Base-by-base conservation (phyloP, 345 rosid genomes). In the Toxicodendron radicans region DNA sequence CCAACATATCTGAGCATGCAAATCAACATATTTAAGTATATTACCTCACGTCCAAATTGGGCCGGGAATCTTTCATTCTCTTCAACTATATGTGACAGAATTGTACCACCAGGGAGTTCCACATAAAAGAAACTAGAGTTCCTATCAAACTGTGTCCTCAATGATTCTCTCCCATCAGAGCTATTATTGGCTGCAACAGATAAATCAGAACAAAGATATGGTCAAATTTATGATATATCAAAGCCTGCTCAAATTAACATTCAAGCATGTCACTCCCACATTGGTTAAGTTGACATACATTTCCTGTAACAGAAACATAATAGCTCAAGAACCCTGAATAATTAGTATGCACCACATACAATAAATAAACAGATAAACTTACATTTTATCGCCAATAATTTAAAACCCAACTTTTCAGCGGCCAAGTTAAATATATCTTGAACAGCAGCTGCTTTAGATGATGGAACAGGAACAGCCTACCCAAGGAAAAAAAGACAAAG, bases 31-130 rank as follows among this genome's bases (percentile, higher is more conserved):
- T 23, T 3, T 2, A 58, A 49, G 27, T 16, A 65, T 58, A 73
- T 72, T 84, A 91, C 99, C 94, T 91, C 97, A 1, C 95, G 95
- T 79, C 97, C 99, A 78, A 92, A 95, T 76, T 92, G 97, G 57
- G 89, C 88, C 18, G 95, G 99, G 75, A 91, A 95, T 65, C 64
- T 88, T 79, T 90, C 94, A 49, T 87, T 90, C 78, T 91, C 99
- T 63, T 89, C 90, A 72, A 91, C 74, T 43, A 77, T 67, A 82
- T 88, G 97, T 11, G 80, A 85, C 51, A 92, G 69, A 61, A 90
- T 66, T 11, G 88, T 80, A 61, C 94, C 94, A 70, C 84, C 95
- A 59, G 97, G 91, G 62, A 90, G 91, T 78, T 90, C 93, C 77
- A 84, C 91, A 72, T 95, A 91, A 83, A 92, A 95, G 83, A 88